Percentiles rank a stretch among this genome's conserved stretches.
These are phyloP conservation scores for Chaetomium tenue DNA, from an alignment of 495 filamentous ascomycete genomes.

Conservation along the genomic window DNA sequence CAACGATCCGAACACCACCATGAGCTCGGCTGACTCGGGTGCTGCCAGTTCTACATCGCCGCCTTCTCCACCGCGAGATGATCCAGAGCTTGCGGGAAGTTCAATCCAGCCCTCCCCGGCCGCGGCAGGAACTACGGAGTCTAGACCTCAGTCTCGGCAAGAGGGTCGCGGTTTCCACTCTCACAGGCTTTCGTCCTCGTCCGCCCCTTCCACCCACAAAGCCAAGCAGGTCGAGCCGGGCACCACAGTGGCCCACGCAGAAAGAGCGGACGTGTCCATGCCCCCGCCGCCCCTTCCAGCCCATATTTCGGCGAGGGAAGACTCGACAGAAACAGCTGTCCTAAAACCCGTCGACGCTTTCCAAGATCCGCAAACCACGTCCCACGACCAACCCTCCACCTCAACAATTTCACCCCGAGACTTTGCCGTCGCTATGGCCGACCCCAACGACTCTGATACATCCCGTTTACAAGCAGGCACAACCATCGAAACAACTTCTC, in stretches of 20 bases:
- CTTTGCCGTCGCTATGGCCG: constrained; percentile 28
- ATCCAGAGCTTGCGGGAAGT: not conserved
- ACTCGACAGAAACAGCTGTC: not conserved
- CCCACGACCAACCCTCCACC: constrained; percentile 24
- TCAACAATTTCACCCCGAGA: constrained; percentile 27
- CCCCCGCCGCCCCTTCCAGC: constrained; percentile 44
- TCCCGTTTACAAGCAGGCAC: constrained; percentile 40
- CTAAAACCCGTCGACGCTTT: not conserved
- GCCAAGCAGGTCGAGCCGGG: constrained; percentile 54
- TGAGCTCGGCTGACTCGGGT: not conserved
- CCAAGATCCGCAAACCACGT: not conserved
- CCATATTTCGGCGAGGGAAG: not conserved
- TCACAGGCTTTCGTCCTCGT: constrained; percentile 30
- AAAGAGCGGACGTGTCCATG: constrained; percentile 60
- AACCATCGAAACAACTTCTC: constrained; percentile 28
- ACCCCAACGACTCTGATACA: constrained; percentile 45
- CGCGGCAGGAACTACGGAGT: constrained; percentile 4
- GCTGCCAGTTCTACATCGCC: not conserved
- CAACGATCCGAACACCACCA: constrained; percentile 11
- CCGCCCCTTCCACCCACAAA: constrained; percentile 46
- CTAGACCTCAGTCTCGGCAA: constrained; percentile 23
- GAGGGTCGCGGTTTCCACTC: constrained; percentile 23
- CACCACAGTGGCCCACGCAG: constrained; percentile 48
- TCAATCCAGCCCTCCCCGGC: constrained; percentile 14
- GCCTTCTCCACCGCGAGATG: constrained; percentile 8